Evolutionary conservation across 148 eudicot species (phyloP), one percentile per base, ranked within the genome.

Genomic region (Gaultheria prostrata): DNA sequence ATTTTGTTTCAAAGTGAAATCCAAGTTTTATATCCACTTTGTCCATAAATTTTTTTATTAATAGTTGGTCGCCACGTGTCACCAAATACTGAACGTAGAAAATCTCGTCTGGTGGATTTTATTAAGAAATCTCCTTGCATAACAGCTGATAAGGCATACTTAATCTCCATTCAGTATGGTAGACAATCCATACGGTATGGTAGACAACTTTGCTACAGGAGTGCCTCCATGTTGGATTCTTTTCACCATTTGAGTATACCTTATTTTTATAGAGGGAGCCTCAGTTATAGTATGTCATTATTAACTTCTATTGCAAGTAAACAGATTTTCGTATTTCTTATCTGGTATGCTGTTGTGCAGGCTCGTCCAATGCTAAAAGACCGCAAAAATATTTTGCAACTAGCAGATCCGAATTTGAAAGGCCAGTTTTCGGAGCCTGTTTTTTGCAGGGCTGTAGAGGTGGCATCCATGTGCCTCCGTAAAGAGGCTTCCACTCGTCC

Each of bases 381-480:
- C 65, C 82, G 84, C 61, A 86, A 70, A 59, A 83, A 81, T 45
- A 86, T 81, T 76, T 57, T 78, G 61, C 83, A 88, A 72, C 59
- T 93, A 82, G 98, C 91, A 45, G 98, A 94, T 77, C 91, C 93
- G 74, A 85, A 81, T 30, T 80, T 94, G 82, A 86, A 89, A 45
- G 95, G 95, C 56, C 85, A 86, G 14, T 92, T 87, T 57, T 82
- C 93, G 20, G 78, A 80, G 73, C 43, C 87, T 49, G 77, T 78
- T 8, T 80, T 94, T 20, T 74, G 85, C 70, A 90, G 63, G 67
- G 92, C 90, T 21, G 76, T 92, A 8, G 90, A 91, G 75, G 82
- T 93, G 57, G 97, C 95, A 24, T 80, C 90, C 8, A 92, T 92
- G 93, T 95, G 98, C 87, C 76, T 93, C 18, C 90, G 86, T 26